Conservation (phyloP, 164 flowering plant species). For the Platanus orientalis region DNA sequence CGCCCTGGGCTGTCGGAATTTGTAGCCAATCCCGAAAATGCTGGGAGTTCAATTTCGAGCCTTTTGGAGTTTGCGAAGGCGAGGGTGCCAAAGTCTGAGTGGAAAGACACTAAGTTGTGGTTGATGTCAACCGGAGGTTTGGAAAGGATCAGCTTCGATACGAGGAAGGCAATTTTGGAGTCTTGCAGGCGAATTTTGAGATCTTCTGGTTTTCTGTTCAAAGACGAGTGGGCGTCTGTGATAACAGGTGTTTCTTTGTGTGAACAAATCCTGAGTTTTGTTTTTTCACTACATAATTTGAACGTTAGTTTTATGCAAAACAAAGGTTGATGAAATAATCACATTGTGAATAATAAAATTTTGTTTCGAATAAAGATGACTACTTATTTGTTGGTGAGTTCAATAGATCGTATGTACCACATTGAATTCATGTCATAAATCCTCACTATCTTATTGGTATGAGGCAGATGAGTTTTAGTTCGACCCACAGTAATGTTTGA, state of each 20-base stretch:
- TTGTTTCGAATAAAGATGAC: too few relatives aligned
- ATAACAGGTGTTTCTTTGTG: conserved; percentile 29
- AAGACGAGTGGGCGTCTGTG: conserved; percentile 44
- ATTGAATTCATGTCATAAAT: too few relatives aligned
- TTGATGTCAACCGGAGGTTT: conserved; percentile 29
- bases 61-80: conserved; percentile 35
- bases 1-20: conserved; percentile 25
- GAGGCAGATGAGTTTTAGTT: too few relatives aligned
- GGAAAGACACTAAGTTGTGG: conserved; percentile 36
- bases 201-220: conserved; percentile 41
- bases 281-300: too few relatives aligned
- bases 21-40: conserved; percentile 20
- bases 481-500: too few relatives aligned
- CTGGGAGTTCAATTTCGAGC: conserved; percentile 23
- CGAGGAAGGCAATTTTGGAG: conserved; percentile 26
- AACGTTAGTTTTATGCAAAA: too few relatives aligned
- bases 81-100: conserved; percentile 32
- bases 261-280: too few relatives aligned
- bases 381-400: too few relatives aligned
- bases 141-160: conserved; percentile 7
- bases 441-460: too few relatives aligned
- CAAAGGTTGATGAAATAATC: too few relatives aligned
- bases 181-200: conserved; percentile 34
- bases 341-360: too few relatives aligned
- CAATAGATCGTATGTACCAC: too few relatives aligned